These are phyloP conservation scores for Simplicillium sp. DNA, from an alignment of 2,329 filamentous ascomycete genomes.

Conservation along the genomic window DNA sequence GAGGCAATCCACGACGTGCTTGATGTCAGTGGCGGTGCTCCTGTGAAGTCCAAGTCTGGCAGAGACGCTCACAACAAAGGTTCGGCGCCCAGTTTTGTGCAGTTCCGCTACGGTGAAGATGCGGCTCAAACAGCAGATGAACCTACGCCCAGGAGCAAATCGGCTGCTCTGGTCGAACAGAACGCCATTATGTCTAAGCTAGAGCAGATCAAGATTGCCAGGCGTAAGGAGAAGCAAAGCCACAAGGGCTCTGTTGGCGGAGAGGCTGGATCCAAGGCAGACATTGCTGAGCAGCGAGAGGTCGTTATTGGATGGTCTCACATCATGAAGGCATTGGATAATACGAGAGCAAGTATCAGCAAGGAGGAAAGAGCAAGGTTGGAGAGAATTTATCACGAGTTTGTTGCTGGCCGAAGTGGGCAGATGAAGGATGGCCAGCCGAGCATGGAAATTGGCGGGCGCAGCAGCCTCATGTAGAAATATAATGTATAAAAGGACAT, in stretches of 20 bases:
- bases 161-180: slow-evolving; percentile 58
- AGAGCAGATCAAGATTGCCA: slow-evolving; percentile 63
- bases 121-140: slow-evolving; percentile 34
- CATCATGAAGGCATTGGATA: slow-evolving; percentile 65
- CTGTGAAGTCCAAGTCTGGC: slow-evolving; percentile 21
- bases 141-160: slow-evolving; percentile 36
- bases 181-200: slow-evolving; percentile 75
- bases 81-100: slow-evolving; percentile 52
- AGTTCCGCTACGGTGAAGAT: slow-evolving; percentile 68
- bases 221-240: slow-evolving; percentile 35
- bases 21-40: slow-evolving; percentile 36
- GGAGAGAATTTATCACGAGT: slow-evolving; percentile 79
- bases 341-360: slow-evolving; percentile 76
- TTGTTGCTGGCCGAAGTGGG: slow-evolving; percentile 83
- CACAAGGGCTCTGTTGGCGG: slow-evolving; percentile 14
- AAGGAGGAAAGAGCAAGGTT: slow-evolving; percentile 65
- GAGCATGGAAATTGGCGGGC: slow-evolving; percentile 81
- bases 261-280: slow-evolving; percentile 16
- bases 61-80: slow-evolving; percentile 18
- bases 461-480: slow-evolving; percentile 81
- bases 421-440: slow-evolving; percentile 93
- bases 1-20: slow-evolving; percentile 95
- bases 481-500: not conserved
- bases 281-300: slow-evolving; percentile 41
- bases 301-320: slow-evolving; percentile 81